Base-by-base conservation (phyloP, 768 basidiomycete species). In the Tulasnella sp. region DNA sequence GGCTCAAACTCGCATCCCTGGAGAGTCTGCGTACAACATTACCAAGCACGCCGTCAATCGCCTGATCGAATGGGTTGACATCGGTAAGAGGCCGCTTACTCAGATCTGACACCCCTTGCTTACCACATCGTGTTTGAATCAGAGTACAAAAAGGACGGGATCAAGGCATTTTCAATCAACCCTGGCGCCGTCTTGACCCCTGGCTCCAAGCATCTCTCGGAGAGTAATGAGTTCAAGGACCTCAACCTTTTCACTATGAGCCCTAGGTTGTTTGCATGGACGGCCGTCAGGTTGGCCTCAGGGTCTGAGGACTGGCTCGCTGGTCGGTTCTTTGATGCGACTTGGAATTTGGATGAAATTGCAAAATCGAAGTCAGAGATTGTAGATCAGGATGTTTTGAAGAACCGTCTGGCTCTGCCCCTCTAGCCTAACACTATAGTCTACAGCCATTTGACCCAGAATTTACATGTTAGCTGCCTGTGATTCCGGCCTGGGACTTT, bases 151-250 rank as follows among this genome's bases (percentile, higher is more conserved):
- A 68, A 70, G 40, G 29, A 25, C 8, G 64, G 34, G 22, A 64
- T 78, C 1, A 78, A 78, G 52, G 49, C 68, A 8, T 71, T 77
- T 37, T 45, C 78, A 9, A 37, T 78, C 19, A 39, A 77, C 38
- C 76, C 77, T 31, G 79, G 79, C 11, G 75, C 74, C 1, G 77
- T 78, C 25, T 15, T 71, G 39, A 80, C 79, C 15, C 79, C 79
- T n/a, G 42, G 79, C 64, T 37, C 71, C 17, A 42, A 64, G n/a
- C 36, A 15, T 14, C 38, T 76, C 38, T 52, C 76, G 9, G 22
- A 42, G 7, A 37, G 75, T 31, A 72, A n/a, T n/a, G n/a, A 64
- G 49, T 40, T 71, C 54, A 39, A 37, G 15, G 38, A 31, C 6
- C 6, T 39, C n/a, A 22, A 15, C 4, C 22, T 67, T 4, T 67